Evolutionary conservation across 331 rosid species (phyloP).

Genomic region (Telfairia occidentalis): DNA sequence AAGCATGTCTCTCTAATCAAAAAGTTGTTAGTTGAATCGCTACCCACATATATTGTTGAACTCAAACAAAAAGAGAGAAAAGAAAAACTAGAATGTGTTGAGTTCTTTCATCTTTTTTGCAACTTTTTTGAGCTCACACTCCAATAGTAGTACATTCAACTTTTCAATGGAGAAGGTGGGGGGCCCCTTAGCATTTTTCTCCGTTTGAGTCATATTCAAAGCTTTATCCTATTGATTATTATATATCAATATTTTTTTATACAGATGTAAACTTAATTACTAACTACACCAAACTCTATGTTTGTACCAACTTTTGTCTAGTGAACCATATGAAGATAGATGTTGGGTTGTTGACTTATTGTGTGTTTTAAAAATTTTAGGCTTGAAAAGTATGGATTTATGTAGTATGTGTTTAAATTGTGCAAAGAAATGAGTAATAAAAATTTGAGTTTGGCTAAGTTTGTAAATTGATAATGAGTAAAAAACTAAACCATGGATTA

Average conservation of each 20-base stretch:
- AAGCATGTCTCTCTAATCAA: too few relatives aligned
- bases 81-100: neutral
- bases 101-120: neutral
- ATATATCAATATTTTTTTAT: neutral
- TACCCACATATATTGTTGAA: too few relatives aligned
- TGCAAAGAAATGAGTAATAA: neutral
- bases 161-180: neutral
- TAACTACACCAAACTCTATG: neutral
- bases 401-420: neutral
- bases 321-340: neutral
- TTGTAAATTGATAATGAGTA: too few relatives aligned
- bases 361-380: neutral
- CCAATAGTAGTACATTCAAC: neutral
- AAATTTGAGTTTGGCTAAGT: neutral
- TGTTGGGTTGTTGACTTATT: neutral
- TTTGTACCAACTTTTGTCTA: neutral
- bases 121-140: conserved; percentile 6
- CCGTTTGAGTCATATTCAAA: neutral
- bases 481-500: too few relatives aligned
- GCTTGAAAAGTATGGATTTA: neutral
- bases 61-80: too few relatives aligned
- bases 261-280: neutral
- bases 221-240: neutral
- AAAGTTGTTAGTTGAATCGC: too few relatives aligned
- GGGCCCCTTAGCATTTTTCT: neutral